These are phyloP conservation scores for Lithohypha guttulata DNA, from an alignment of 2,329 filamentous ascomycete species.

Conservation along the genomic window DNA sequence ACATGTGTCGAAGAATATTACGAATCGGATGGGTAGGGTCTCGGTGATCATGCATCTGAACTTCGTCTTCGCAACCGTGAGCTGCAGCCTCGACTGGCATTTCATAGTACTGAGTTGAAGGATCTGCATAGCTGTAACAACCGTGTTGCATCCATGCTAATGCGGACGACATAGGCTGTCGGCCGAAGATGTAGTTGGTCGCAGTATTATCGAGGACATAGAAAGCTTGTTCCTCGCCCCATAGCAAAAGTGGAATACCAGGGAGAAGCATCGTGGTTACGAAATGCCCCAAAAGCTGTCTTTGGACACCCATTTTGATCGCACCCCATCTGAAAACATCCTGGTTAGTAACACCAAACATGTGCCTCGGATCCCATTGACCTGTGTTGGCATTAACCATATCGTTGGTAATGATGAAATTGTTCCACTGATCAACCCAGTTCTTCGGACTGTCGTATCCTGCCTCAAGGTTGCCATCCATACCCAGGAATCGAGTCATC, in stretches of 20 bases:
- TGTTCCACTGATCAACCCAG: constrained; percentile 46
- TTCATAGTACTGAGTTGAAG: constrained; percentile 45
- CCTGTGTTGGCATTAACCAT: constrained; percentile 51
- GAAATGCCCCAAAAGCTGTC: constrained; percentile 47
- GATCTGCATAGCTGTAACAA: constrained; percentile 44
- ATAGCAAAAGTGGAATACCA: constrained; percentile 49
- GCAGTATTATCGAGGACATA: constrained; percentile 55
- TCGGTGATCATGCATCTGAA: constrained; percentile 49
- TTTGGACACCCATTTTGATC: constrained; percentile 45
- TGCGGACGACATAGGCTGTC: constrained; percentile 51
- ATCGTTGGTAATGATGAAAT: constrained; percentile 48
- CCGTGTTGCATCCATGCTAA: constrained; percentile 56
- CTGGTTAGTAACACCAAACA: constrained; percentile 56
- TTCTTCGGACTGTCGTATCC: constrained; percentile 45
- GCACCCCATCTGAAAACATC: constrained; percentile 56
- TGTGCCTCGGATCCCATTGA: constrained; percentile 52
- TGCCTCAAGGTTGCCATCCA: constrained; percentile 46
- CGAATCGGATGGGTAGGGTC: constrained; percentile 52
- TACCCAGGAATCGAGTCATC: constrained; percentile 50
- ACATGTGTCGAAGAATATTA: constrained; percentile 52
- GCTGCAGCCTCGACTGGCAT: constrained; percentile 47
- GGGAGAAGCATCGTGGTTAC: constrained; percentile 50
- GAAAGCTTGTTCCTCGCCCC: constrained; percentile 57
- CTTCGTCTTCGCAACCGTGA: constrained; percentile 37
- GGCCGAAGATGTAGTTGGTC: constrained; percentile 54